Conservation (phyloP, 768 basidiomycete species). For the Hygrophoropsis aurantiaca region DNA sequence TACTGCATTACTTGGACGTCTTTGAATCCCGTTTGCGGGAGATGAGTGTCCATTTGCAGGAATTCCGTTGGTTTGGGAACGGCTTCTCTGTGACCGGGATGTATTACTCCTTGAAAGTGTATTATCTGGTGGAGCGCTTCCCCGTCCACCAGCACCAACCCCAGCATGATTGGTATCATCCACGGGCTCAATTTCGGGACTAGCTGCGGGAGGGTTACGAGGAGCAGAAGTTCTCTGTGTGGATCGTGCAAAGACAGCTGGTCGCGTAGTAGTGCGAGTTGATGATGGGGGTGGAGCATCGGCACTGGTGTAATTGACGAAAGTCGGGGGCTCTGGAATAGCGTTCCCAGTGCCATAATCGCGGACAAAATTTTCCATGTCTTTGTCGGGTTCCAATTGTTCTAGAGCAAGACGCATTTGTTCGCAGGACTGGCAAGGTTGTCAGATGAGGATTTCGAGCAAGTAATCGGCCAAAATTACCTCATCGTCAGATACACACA, state of each 20-base stretch:
- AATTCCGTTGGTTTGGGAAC: slow-evolving; percentile 29
- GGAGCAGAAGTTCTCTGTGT: slow-evolving; percentile 33
- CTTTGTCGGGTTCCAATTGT: slow-evolving; percentile 82
- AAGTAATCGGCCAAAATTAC: slow-evolving; percentile 44
- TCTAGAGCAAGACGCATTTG: slow-evolving; percentile 83
- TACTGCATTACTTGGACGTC: slow-evolving; percentile 12
- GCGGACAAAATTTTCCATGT: slow-evolving; percentile 87
- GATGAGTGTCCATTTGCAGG: slow-evolving; percentile 29
- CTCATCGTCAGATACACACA: slow-evolving; percentile 95
- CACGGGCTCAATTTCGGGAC: slow-evolving; percentile 45
- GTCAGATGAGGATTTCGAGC: neutral
- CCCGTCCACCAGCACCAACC: slow-evolving; percentile 57
- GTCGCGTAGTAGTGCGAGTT: slow-evolving; percentile 53
- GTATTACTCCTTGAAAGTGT: slow-evolving; percentile 30
- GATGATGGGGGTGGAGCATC: slow-evolving; percentile 64
- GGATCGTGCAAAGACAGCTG: slow-evolving; percentile 51
- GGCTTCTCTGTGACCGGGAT: slow-evolving; percentile 25
- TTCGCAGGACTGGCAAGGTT: slow-evolving; percentile 76
- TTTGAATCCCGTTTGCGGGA: slow-evolving; percentile 17
- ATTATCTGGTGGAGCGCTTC: slow-evolving; percentile 32
- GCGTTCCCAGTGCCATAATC: slow-evolving; percentile 85
- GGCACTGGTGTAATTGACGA: slow-evolving; percentile 77
- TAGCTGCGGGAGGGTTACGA: slow-evolving; percentile 21
- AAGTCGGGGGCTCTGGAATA: slow-evolving; percentile 86
- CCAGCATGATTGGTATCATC: slow-evolving; percentile 60